Evolutionary conservation across 345 rosid genomes (phyloP).

Genomic region (Melaleuca quinquenervia): DNA sequence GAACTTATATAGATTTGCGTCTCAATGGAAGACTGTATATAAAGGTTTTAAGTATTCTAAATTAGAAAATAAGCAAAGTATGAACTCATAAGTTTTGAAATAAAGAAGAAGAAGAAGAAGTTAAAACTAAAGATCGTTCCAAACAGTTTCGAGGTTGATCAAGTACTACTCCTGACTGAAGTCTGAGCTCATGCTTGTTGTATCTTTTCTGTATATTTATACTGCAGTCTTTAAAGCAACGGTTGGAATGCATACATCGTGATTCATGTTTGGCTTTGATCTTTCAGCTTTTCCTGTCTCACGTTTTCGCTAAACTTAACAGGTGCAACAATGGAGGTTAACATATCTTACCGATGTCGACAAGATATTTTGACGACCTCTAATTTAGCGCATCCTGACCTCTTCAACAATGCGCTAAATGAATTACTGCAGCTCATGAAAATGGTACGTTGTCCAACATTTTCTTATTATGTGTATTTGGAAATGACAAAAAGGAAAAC

Average conservation of each 20-base stretch:
- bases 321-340: constrained; percentile 88
- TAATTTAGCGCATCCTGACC: constrained; percentile 48
- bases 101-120: background rate
- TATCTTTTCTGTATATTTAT: background rate
- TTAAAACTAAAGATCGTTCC: background rate
- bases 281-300: background rate
- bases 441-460: constrained; percentile 26
- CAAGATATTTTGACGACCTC: constrained; percentile 62
- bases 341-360: constrained; percentile 61
- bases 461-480: background rate
- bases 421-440: constrained; percentile 80
- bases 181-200: background rate
- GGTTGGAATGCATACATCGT: background rate
- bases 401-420: constrained; percentile 56
- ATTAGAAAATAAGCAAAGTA: background rate
- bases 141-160: background rate
- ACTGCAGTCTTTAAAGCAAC: background rate
- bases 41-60: background rate
- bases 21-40: background rate
- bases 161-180: background rate
- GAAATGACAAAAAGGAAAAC: background rate
- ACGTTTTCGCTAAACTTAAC: background rate
- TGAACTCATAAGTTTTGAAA: background rate
- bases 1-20: background rate
- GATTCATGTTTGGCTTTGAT: background rate